A percentile compares a stretch with the other conserved stretches of the same genome.
These are phyloP conservation scores for Phytophthora podocarpi DNA, from an alignment of 352 stramenopile genomes.

Conservation along the genomic window DNA sequence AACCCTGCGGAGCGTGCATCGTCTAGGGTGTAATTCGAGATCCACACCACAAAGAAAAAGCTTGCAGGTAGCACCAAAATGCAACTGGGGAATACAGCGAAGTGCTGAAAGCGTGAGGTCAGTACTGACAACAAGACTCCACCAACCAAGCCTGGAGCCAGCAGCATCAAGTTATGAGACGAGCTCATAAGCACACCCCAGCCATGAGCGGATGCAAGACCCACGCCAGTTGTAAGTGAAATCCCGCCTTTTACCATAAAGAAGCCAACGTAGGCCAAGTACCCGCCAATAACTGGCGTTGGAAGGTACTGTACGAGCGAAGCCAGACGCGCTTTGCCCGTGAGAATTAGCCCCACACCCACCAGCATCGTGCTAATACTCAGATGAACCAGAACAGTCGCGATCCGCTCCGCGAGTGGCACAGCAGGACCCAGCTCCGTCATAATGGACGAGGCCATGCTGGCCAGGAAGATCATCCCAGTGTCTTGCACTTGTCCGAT, in stretches of 20 bases:
- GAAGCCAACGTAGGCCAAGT: constrained; percentile 97
- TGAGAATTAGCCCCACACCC: constrained; percentile 90
- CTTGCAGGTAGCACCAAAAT: constrained; percentile 52
- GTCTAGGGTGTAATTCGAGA: constrained; percentile 75
- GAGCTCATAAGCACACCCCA: constrained; percentile 70
- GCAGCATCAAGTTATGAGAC: constrained; percentile 64
- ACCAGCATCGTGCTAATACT: constrained; percentile 89
- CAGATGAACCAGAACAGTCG: constrained; percentile 94
- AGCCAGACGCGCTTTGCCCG: constrained; percentile 90
- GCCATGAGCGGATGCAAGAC: constrained; percentile 70
- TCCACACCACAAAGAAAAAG: constrained; percentile 90
- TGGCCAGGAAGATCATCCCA: constrained; percentile 95
- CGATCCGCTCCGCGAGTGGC: constrained; percentile 64
- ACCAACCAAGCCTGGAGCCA: constrained; percentile 74
- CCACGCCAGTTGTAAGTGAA: constrained; percentile 81
- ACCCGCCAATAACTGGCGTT: constrained; percentile 95
- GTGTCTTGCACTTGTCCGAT: constrained; percentile 97
- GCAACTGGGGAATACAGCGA: constrained; percentile 65
- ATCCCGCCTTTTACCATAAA: constrained; percentile 94
- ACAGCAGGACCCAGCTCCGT: constrained; percentile 62
- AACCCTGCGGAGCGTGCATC: constrained; percentile 90
- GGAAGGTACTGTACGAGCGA: constrained; percentile 96
- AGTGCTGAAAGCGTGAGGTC: constrained; percentile 68
- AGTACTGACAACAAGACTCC: constrained; percentile 77
- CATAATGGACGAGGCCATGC: constrained; percentile 93